Base-by-base conservation (phyloP, 2,329 filamentous ascomycete genomes). In the Beauveria sp. region DNA sequence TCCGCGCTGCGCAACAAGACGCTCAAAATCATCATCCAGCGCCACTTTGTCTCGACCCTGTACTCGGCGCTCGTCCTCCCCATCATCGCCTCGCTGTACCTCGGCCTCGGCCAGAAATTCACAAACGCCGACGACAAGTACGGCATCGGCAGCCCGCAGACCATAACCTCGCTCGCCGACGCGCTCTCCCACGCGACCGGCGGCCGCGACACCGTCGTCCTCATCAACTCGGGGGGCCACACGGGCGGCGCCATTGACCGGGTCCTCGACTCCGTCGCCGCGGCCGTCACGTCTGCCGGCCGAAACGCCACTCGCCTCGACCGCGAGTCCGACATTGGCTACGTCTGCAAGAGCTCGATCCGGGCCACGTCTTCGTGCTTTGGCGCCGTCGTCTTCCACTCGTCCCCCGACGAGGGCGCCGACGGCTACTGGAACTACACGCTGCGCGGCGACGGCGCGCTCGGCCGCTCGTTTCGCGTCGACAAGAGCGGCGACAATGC, bases 211-310 rank as follows among this genome's bases (percentile, higher is more conserved):
- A 89, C 82, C 20, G 80, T 95, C 14, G 86, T 86, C 24, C 89
- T 96, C 64, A 86, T 93, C 57, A 87, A 93, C 70, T 90, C 85
- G 72, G 88, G 85, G 72, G 88, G 85, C n/a, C 75, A 83, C 59
- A 77, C 78, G 0, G 86, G 84, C 16, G 89, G 89, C 18, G 82
- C 87, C 62, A 90, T 93, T 60, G 84, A 88, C 60, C 75, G 76
- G 14, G 85, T 93, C 38, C 91, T 93, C 64, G 76, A 81, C 63
- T 71, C 76, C 5, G 70, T 70, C 14, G 62, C 64, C 28, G 55
- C 65, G 1, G 62, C 64, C 10, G 66, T 71, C 24, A 58, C 57
- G 0, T 60, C 54, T 9, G 69, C 70, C 1, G 71, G 71, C 3
- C 69, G 67, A 57, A 68, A 68, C 20, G 67, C 70, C 9, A 68